Evolutionary conservation across 1,284 basidiomycete genomes (phyloP), one percentile per base, ranked within the genome.

Genomic region (Tylopilus sp.): DNA sequence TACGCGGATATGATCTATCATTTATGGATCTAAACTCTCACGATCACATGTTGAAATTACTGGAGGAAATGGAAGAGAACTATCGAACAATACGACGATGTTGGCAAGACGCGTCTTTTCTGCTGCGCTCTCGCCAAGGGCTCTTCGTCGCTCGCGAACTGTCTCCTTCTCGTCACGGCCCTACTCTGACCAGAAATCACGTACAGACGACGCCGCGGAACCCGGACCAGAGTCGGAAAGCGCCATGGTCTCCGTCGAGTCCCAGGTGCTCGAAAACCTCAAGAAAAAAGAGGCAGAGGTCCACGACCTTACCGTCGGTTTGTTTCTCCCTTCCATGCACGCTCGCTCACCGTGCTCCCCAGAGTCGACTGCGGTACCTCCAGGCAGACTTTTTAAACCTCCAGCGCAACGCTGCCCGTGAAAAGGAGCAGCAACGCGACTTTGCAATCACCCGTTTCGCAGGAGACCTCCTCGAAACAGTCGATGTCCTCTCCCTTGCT

Each of bases 321-420:
- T 21, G 41, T 23, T 30, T 6, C 8, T 13, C 23, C 34, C 19
- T 31, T 42, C 35, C 43, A n/a, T n/a, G 18, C 18, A 4, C 42
- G 12, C 36, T 3, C 2, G 23, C 49, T 61, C 39, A 55, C 26
- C 40, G 23, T 38, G 23, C 35, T 40, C 29, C 26, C 6, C 55
- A 94, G 92, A 77, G 82, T 63, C 87, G 91, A 60, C 74, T 94
- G 63, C 84, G 88, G 52, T 95, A 96, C 67, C 76, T 89, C 51
- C 87, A 92, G 66, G 97, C 96, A 56, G 96, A 99, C 74, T 92
- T 93, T 71, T 77, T 97, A 55, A 99, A 98, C 68, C 77, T 97
- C 43, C 92, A 95, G 67, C 87, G 93, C 51, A 92, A 95, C 59
- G 79, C 92, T 48, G 83, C 84, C 25, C 82, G 91, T 55, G 96